Base-by-base conservation (phyloP, 306 rosid genomes). In the Oemleria cerasiformis region DNA sequence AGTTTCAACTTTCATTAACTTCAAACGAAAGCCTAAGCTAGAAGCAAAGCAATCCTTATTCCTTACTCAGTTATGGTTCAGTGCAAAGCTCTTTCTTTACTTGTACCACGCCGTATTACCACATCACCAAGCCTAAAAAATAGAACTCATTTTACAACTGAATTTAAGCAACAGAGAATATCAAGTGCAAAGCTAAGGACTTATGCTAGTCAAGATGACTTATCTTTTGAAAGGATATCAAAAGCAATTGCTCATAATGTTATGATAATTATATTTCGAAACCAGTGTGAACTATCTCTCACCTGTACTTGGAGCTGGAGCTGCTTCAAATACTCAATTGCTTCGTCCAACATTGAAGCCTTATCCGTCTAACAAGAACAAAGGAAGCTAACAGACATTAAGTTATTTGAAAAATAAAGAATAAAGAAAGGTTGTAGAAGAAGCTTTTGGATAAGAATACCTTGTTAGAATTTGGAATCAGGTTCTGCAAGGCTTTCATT, bases 391-490 rank as follows among this genome's bases (percentile, higher is more conserved):
- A 63, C 68, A 20, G 57, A 44, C 10, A 61, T 17, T 10, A 9
- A 63, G 71, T 13, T 40, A 8, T 23, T 79, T 58, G 9, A 19
- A 47, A 62, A 63, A 53, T 9, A 7, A 43, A 70, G 5, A 34
- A 51, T 43, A 50, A 45, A 47, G 23, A 20, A 69, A 69, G 47
- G 8, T 14, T 21, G 25, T 12, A 60, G 59, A 71, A 30, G 19
- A 71, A 30, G 19, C 9, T 19, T 43, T 9, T 51, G 6, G 42
- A 51, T 7, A 43, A 67, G 44, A 30, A 38, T 68, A 91, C 98
- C 98, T 94, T 94, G 85, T 89, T 91, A 67, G 97, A 94, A 85
- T 94, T 94, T 8, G 97, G 98, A 83, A 94, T 91, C 75, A 94
- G 80, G 74, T 86, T 87, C 85, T 91, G 98, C 58, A 94, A 82